A percentile compares a stretch with the other conserved stretches of the same genome.
These are phyloP conservation scores for Stachybotrys echinatus DNA, from an alignment of 2,329 filamentous ascomycete genomes.

Conservation along the genomic window DNA sequence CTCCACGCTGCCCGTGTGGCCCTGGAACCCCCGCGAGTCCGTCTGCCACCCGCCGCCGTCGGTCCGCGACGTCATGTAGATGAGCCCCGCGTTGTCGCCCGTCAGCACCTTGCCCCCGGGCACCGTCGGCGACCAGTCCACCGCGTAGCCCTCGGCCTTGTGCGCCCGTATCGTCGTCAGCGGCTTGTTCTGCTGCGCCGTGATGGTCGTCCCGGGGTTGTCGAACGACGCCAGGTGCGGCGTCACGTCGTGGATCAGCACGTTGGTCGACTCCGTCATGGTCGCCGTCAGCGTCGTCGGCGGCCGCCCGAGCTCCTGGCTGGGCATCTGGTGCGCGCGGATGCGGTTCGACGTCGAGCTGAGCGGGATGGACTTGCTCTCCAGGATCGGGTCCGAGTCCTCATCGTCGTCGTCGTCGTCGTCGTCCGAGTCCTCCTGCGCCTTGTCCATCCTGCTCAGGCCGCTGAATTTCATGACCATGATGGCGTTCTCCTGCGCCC, in stretches of 20 bases:
- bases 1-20: conserved; percentile 82
- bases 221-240: conserved; percentile 87
- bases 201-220: conserved; percentile 74
- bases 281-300: conserved; percentile 80
- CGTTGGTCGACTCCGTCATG: conserved; percentile 84
- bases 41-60: conserved; percentile 88
- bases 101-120: conserved; percentile 82
- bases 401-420: conserved; percentile 73
- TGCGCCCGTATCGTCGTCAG: conserved; percentile 84
- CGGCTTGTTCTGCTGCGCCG: conserved; percentile 81
- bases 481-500: conserved; percentile 82
- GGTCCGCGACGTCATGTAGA: conserved; percentile 81
- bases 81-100: conserved; percentile 84
- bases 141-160: conserved; percentile 87
- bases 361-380: conserved; percentile 84
- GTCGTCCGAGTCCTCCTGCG: conserved; percentile 60
- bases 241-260: conserved; percentile 92
- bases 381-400: conserved; percentile 80
- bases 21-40: conserved; percentile 75
- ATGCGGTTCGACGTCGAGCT: conserved; percentile 90
- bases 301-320: conserved; percentile 63
- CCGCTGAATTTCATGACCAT: conserved; percentile 96
- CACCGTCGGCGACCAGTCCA: conserved; percentile 86
- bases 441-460: conserved; percentile 77
- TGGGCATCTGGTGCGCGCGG: conserved; percentile 75